Percentiles rank a stretch among this genome's conserved stretches.
Conservation (phyloP, 208 protist genomes). For the Trichomonas vaginalis region DNA sequence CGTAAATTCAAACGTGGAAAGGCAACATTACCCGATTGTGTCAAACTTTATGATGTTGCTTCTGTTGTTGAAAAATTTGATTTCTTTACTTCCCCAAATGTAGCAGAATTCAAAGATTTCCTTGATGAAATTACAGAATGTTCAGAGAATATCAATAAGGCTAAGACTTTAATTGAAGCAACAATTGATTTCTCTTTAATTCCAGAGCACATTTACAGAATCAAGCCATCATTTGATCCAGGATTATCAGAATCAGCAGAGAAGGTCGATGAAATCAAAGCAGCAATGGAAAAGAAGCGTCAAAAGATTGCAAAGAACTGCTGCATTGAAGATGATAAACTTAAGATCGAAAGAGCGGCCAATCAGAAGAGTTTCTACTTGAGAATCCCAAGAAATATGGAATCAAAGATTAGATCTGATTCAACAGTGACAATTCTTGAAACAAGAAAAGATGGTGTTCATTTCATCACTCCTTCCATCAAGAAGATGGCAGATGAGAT, state of each 20-base stretch:
- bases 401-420: neutral
- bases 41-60: neutral
- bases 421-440: neutral
- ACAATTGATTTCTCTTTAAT: neutral
- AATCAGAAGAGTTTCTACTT: neutral
- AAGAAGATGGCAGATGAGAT: neutral
- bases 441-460: slow-evolving; percentile 13
- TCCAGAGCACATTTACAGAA: neutral
- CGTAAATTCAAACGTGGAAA: neutral
- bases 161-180: neutral
- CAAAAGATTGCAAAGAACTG: neutral
- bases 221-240: neutral
- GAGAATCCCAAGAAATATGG: neutral
- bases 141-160: neutral
- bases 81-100: neutral
- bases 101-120: neutral
- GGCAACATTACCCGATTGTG: neutral
- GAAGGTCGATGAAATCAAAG: neutral
- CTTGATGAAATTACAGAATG: neutral
- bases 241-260: neutral
- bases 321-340: neutral
- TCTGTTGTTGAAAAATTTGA: neutral
- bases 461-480: neutral
- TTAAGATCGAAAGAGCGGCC: neutral
- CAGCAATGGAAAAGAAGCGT: neutral